Base-by-base conservation (phyloP, 768 basidiomycete genomes). In the Melanogaster broomeanus region DNA sequence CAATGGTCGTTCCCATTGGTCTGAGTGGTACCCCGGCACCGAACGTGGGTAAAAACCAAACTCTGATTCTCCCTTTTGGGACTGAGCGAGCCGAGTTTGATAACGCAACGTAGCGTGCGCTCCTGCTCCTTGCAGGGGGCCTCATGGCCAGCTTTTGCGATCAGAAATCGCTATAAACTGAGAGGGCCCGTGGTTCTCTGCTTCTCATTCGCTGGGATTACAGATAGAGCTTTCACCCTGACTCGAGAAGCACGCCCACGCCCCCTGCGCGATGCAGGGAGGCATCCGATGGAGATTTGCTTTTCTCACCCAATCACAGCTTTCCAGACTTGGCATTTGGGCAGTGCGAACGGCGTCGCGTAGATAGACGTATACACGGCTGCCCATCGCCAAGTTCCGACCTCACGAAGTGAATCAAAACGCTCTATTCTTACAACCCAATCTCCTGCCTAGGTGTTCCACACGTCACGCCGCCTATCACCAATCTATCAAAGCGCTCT, bases 41-140 rank as follows among this genome's bases (percentile, higher is more conserved):
- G 50, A 51, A 45, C 42, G 50, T 51, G 51, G 51, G 44, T 45
- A 38, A 7, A 28, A 25, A 38, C 30, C 40, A 37, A 41, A 45
- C 24, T 35, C n/a, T 35, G 27, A 33, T 50, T n/a, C 21, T 24
- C 49, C 42, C 24, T 52, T 45, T 33, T 11, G 22, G 33, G 24
- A n/a, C 19, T 15, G 40, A 49, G 18, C 30, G 6, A 15, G 10
- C 40, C 19, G 31, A 25, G 28, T 48, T 24, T 48, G 31, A 39
- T 48, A 24, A 39, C 21, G 27, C 6, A 13, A 42, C 12, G 39
- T 40, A 24, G 22, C 39, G 27, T 28, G 25, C 15, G 41, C 22
- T 18, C 9, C n/a, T 25, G 10, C 35, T 48, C 24, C 10, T 33
- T 35, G 25, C 44, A 45, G 44, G 47, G n/a, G 38, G 37, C 37